A percentile compares a stretch with the other conserved stretches of the same genome.
phyloP scores from a whole-genome alignment of 2,329 filamentous ascomycete genomes.

The Ophiosphaerella herpotricha region DNA sequence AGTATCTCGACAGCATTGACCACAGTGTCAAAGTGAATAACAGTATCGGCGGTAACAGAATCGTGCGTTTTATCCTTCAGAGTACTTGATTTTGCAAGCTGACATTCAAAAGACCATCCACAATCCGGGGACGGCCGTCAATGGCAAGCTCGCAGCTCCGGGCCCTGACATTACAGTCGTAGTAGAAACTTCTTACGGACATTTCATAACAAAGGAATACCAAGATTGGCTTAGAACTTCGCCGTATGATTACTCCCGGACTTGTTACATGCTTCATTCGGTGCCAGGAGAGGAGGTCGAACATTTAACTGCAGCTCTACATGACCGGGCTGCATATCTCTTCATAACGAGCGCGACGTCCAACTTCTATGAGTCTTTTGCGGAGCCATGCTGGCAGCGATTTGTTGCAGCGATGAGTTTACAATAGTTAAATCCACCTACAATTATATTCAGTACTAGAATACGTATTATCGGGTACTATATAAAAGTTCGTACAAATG shows the following conservation, averaged over 20 bases:
- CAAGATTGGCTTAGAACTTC: slow-evolving; percentile 33
- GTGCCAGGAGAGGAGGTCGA: slow-evolving; percentile 21
- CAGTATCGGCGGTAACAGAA: slow-evolving; percentile 9
- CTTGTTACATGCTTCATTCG: slow-evolving; percentile 35
- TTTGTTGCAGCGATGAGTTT: slow-evolving; percentile 26
- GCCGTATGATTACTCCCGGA: slow-evolving; percentile 21
- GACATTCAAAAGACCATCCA: slow-evolving; percentile 27
- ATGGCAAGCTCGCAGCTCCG: slow-evolving; percentile 20
- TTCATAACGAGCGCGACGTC: slow-evolving; percentile 30
- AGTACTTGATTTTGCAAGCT: background rate
- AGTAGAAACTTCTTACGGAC: slow-evolving; percentile 25
- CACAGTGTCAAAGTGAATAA: slow-evolving; percentile 9
- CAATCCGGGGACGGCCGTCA: slow-evolving; percentile 36
- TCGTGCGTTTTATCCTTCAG: slow-evolving; percentile 11
- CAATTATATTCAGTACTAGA: too few species aligned
- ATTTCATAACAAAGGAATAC: slow-evolving; percentile 22
- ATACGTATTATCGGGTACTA: too few species aligned
- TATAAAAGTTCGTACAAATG: too few species aligned
- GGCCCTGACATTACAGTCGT: slow-evolving; percentile 34
- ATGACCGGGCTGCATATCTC: slow-evolving; percentile 24
- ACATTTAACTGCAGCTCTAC: slow-evolving; percentile 14
- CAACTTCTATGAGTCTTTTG: slow-evolving; percentile 30
- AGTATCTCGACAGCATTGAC: slow-evolving; percentile 27
- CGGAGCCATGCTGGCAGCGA: slow-evolving; percentile 18
- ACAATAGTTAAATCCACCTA: background rate